Conservation (phyloP, 106 monocot species). For the Agapanthus africanus region DNA sequence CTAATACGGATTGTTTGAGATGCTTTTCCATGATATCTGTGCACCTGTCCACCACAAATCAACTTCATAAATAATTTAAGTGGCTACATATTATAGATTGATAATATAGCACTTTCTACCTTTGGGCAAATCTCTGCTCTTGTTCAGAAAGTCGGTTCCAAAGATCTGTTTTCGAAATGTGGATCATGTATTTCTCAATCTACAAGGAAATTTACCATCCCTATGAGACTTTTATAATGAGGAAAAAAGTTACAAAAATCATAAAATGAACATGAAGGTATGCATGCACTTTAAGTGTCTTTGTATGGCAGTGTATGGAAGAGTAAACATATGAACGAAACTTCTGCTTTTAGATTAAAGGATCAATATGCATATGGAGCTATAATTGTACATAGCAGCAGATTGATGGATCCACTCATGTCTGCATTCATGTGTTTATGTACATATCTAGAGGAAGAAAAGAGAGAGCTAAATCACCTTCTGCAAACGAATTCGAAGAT, state of each 20-base stretch:
- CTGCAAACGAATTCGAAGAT: conserved; percentile 76
- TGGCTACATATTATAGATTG: background rate
- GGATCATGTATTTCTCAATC: conserved; percentile 83
- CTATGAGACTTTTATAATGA: background rate
- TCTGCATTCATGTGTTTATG: background rate
- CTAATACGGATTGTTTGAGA: conserved; percentile 68
- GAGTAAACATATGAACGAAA: background rate
- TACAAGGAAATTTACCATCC: conserved; percentile 13
- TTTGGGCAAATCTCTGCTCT: conserved; percentile 64
- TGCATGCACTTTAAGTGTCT: too few relatives aligned
- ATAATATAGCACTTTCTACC: conserved; percentile 18
- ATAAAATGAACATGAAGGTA: background rate
- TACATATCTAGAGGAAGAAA: background rate
- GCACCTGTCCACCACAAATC: conserved; percentile 31
- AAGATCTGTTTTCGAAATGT: conserved; percentile 58
- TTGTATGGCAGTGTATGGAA: too few relatives aligned
- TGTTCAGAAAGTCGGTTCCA: conserved; percentile 77
- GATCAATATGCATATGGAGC: background rate
- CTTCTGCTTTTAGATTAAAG: background rate
- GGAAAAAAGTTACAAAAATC: background rate
- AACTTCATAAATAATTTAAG: background rate
- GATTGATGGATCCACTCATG: background rate
- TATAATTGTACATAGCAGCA: background rate
- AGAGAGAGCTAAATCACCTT: conserved; percentile 36
- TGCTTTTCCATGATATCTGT: conserved; percentile 72